Base-by-base conservation (phyloP, 345 rosid genomes). In the Brassica cretica region DNA sequence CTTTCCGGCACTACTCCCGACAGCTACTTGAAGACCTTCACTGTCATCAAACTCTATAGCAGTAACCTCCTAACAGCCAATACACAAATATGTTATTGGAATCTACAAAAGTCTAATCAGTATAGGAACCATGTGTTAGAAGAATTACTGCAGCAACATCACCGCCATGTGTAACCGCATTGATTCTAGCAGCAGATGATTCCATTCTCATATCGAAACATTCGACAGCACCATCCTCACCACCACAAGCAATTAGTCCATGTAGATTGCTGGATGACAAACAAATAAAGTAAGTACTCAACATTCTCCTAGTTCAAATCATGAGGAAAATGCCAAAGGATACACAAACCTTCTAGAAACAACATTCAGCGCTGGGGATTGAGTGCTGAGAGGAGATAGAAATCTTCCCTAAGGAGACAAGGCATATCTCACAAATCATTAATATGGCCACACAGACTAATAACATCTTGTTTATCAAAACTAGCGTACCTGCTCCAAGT, bases 191-290 rank as follows among this genome's bases (percentile, higher is more conserved):
- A 85, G 88, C 83, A 8, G 98, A 87, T 79, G 93, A 84, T 85
- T 84, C 88, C 78, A 78, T 83, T 79, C 98, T 91, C 90, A 76
- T 84, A 84, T 95, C 99, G 56, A 95, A 95, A 83, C 97, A 91
- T 78, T 93, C 97, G 1, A 93, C 86, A 55, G 91, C 93, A 83
- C 99, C 99, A 85, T 93, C 99, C 79, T 92, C 99, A 56, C 99
- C 98, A 32, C 99, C 99, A 86, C 97, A 93, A 72, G 94, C 99
- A 80, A 95, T 87, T 68, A 95, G 81, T 61, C 99, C 99, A 78
- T 95, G 99, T 58, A 90, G 68, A 74, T 89, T 88, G 80, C 99
- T 93, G 84, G 77, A 73, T 6, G 73, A 85, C 82, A 16, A 59
- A 66, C 25, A 12, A n/a, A 75, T 11, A 68, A n/a, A 70, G 70